Conservation (phyloP, 257 asterid genomes). For the Agastache rugosa region DNA sequence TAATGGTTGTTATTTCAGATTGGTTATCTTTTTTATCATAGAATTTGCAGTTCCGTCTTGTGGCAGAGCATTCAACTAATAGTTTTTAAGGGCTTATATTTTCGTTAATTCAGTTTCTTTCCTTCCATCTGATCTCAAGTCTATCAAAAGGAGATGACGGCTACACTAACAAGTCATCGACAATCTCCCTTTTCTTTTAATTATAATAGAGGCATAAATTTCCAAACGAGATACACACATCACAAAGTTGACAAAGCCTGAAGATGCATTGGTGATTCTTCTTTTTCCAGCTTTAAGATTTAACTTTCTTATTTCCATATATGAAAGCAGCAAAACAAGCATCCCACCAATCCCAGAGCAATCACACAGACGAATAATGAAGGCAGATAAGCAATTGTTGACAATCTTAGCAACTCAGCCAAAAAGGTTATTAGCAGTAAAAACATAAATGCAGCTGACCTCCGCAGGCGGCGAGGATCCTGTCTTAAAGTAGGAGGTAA, state of each 20-base stretch:
- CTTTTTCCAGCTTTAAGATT: not conserved
- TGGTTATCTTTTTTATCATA: too few species aligned
- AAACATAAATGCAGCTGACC: slow-evolving; percentile 51
- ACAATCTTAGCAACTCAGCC: slow-evolving; percentile 22
- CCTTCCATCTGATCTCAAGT: too few species aligned
- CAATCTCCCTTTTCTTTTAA: not conserved
- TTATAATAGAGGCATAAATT: not conserved
- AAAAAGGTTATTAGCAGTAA: slow-evolving; percentile 9
- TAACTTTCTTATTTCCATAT: not conserved
- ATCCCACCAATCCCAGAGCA: not conserved
- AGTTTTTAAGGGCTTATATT: too few species aligned
- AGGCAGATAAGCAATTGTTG: not conserved
- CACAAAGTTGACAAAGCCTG: not conserved
- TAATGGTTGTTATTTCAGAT: too few species aligned
- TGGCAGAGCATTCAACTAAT: too few species aligned
- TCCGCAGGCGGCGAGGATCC: slow-evolving; percentile 95
- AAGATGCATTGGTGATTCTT: not conserved
- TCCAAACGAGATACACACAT: not conserved
- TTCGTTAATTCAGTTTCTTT: too few species aligned
- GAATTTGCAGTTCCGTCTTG: too few species aligned
- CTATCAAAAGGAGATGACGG: not conserved
- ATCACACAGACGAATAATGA: not conserved
- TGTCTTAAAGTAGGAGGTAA: slow-evolving; percentile 77
- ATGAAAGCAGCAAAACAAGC: not conserved
- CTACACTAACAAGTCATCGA: not conserved